Conservation (phyloP, 148 eudicot species). For the Rhododendron ovatum region DNA sequence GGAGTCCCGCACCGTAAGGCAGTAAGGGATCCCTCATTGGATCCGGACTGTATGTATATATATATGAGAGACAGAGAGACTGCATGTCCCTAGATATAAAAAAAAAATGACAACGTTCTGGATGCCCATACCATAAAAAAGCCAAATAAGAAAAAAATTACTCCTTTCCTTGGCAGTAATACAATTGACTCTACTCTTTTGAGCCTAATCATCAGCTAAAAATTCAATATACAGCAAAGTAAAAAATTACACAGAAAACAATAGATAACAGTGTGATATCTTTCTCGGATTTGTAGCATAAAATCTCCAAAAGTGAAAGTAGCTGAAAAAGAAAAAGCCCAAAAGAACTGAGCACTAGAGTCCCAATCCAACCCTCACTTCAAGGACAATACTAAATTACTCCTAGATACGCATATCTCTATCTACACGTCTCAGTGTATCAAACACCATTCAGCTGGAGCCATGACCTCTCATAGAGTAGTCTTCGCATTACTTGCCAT, state of each 20-base stretch:
- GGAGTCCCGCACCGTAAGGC: no score
- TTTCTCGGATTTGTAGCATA: neutral
- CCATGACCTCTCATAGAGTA: constrained; percentile 10
- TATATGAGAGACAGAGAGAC: no score
- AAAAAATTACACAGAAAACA: neutral
- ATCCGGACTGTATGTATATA: no score
- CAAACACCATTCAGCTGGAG: neutral
- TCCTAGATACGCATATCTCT: neutral
- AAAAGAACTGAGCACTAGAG: neutral
- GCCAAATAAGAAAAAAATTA: neutral
- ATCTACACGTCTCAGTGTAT: neutral
- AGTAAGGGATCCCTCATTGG: no score
- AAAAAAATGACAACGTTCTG: neutral
- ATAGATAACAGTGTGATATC: neutral
- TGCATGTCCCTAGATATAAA: neutral
- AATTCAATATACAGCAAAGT: neutral
- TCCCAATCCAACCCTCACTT: no score
- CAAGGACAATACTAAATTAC: neutral
- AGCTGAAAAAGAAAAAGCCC: neutral
- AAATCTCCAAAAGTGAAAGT: neutral
- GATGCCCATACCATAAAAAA: neutral
- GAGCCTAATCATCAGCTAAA: neutral
- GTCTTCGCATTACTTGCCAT: neutral
- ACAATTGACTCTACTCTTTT: neutral
- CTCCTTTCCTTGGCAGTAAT: neutral